Percentiles rank a stretch among this genome's conserved stretches.
Evolutionary conservation across 2,329 filamentous ascomycete species (phyloP).

Genomic region (Pezicula radicicola): DNA sequence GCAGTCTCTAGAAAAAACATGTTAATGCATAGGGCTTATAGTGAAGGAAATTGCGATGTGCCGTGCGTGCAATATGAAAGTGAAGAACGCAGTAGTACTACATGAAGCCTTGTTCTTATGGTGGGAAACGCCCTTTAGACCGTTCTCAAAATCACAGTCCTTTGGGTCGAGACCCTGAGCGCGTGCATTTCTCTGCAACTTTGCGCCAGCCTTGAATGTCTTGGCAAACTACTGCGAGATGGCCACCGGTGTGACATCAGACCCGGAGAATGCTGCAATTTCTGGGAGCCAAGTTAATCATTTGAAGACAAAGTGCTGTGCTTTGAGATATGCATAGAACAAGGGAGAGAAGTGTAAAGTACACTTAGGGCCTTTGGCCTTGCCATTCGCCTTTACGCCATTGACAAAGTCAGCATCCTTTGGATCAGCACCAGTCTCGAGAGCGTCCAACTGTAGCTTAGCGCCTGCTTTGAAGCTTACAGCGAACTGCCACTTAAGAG

Average conservation of each 20-base stretch:
- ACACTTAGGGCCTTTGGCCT: not conserved
- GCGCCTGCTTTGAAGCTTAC: conserved; percentile 46
- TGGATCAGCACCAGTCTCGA: conserved; percentile 43
- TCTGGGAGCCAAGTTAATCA: conserved; percentile 35
- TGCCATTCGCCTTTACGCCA: conserved; percentile 3
- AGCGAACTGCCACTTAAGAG: conserved; percentile 16
- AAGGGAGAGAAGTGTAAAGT: not conserved
- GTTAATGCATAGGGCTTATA: too few species aligned
- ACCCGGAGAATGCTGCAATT: conserved; percentile 53
- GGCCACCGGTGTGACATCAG: conserved; percentile 50
- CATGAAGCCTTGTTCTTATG: not conserved
- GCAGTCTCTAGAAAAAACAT: conserved; percentile 2
- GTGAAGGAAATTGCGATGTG: not conserved
- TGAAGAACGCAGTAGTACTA: not conserved
- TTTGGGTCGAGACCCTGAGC: conserved; percentile 39
- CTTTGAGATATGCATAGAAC: not conserved
- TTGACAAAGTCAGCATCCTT: conserved; percentile 17
- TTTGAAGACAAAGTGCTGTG: not conserved
- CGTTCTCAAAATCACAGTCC: conserved; percentile 1
- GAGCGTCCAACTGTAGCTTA: conserved; percentile 42
- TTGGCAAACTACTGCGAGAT: conserved; percentile 54
- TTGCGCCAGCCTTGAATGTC: conserved; percentile 48
- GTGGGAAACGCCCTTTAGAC: not conserved
- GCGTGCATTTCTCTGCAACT: conserved; percentile 40
- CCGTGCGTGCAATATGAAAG: not conserved